A percentile compares a stretch with the other conserved stretches of the same genome.
Conservation (phyloP, 306 rosid genomes). For the Rosa rugosa region DNA sequence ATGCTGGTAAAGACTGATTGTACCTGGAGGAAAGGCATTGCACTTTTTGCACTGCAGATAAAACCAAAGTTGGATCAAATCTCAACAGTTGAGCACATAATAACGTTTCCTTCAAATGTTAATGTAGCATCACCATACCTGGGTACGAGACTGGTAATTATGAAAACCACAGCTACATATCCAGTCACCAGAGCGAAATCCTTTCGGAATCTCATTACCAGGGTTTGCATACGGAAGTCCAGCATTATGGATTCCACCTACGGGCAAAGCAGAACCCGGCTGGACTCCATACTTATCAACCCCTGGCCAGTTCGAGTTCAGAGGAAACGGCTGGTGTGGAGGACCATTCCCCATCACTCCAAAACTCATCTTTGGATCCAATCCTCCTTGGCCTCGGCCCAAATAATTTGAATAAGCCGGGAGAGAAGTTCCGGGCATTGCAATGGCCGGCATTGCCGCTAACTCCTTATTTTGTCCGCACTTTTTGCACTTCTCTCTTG, state of each 20-base stretch:
- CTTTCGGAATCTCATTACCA: conserved; percentile 54
- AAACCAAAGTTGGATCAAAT: conserved; percentile 38
- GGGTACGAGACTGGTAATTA: conserved; percentile 84
- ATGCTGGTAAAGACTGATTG: conserved; percentile 11
- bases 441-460: conserved; percentile 89
- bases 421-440: conserved; percentile 77
- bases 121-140: conserved; percentile 45
- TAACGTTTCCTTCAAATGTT: not conserved
- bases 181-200: conserved; percentile 98
- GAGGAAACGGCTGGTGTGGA: conserved; percentile 42
- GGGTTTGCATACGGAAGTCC: conserved; percentile 54
- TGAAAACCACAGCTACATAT: conserved; percentile 91
- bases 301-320: conserved; percentile 62
- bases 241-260: conserved; percentile 51
- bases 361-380: conserved; percentile 57
- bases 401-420: conserved; percentile 65
- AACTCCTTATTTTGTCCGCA: conserved; percentile 95
- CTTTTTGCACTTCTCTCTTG: conserved; percentile 98
- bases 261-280: conserved; percentile 54
- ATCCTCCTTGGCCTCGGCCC: conserved; percentile 74
- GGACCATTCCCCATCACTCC: conserved; percentile 65
- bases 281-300: conserved; percentile 63
- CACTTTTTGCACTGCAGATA: conserved; percentile 90
- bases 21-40: conserved; percentile 87
- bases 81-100: conserved; percentile 15